phyloP scores from a whole-genome alignment of 306 rosid species.

The Acacia confusa region DNA sequence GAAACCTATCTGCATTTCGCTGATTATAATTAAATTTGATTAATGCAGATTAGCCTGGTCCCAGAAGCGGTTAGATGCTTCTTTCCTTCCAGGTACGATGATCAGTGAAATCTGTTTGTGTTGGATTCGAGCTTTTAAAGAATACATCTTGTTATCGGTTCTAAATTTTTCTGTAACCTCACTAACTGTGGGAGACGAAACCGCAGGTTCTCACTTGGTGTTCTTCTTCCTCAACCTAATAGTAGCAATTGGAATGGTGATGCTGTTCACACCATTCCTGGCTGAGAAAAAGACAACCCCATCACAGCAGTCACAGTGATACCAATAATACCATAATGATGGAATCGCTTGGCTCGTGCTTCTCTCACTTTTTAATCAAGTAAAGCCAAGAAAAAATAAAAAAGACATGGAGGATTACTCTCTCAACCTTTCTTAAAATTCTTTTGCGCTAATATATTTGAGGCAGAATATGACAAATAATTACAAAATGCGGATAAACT shows the following conservation, averaged over 20 bases:
- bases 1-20: background rate
- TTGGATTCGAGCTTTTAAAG: background rate
- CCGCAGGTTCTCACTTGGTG: constrained; percentile 42
- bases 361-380: no score
- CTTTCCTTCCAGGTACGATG: constrained; percentile 50
- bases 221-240: constrained; percentile 37
- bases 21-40: constrained; percentile 18
- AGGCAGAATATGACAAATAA: no score
- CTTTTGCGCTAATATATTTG: no score
- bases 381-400: no score
- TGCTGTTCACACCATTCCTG: constrained; percentile 51
- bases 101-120: constrained; percentile 1
- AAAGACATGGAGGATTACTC: no score
- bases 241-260: constrained; percentile 36
- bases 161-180: background rate
- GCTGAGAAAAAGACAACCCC: constrained; percentile 17
- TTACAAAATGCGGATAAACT: no score
- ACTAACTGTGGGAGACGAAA: background rate
- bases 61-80: constrained; percentile 43
- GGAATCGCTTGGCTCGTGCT: no score
- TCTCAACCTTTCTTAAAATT: no score
- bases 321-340: no score
- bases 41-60: constrained; percentile 50
- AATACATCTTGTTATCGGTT: no score
- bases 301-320: constrained; percentile 24